These are phyloP conservation scores for Hortaea sp. DNA, from an alignment of 2,329 filamentous ascomycete species.

Conservation along the genomic window DNA sequence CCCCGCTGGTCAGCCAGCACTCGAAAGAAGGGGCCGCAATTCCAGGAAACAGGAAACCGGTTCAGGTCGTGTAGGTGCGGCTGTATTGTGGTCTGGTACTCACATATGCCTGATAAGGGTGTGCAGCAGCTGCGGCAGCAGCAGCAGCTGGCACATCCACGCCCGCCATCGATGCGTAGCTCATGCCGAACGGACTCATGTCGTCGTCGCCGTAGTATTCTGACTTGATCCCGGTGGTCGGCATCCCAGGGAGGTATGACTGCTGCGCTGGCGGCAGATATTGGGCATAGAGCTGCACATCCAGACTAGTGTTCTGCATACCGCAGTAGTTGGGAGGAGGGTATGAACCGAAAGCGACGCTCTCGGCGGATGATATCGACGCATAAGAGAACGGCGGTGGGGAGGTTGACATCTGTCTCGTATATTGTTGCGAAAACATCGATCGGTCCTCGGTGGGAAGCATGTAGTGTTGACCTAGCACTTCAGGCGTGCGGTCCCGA, in stretches of 20 bases:
- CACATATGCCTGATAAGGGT: conserved; percentile 63
- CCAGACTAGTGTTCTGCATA: conserved; percentile 40
- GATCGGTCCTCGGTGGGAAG: conserved; percentile 47
- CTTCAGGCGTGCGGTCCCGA: conserved; percentile 17
- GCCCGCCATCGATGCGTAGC: conserved; percentile 54
- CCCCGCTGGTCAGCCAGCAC: conserved; percentile 18
- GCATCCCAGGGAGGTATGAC: conserved; percentile 31
- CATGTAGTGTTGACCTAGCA: conserved; percentile 20
- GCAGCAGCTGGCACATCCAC: conserved; percentile 53
- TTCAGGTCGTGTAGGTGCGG: conserved; percentile 12
- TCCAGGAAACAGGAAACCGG: background rate
- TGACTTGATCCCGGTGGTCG: conserved; percentile 50
- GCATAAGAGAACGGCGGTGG: conserved; percentile 60
- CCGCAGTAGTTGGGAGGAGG: conserved; percentile 11
- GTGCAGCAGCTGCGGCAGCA: conserved; percentile 56
- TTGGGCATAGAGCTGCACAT: conserved; percentile 40
- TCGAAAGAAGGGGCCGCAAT: conserved; percentile 1
- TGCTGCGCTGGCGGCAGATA: conserved; percentile 44
- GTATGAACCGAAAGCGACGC: conserved; percentile 43
- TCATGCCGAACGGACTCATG: conserved; percentile 55
- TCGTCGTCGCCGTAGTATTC: conserved; percentile 53
- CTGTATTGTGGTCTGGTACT: conserved; percentile 43
- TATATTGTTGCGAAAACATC: conserved; percentile 57
- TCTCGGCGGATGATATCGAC: conserved; percentile 53
- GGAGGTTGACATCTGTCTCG: conserved; percentile 59